Percentiles rank a stretch among this genome's conserved stretches.
Evolutionary conservation across 305 asterid genomes (phyloP).

Genomic region (Fraxinus baroniana): DNA sequence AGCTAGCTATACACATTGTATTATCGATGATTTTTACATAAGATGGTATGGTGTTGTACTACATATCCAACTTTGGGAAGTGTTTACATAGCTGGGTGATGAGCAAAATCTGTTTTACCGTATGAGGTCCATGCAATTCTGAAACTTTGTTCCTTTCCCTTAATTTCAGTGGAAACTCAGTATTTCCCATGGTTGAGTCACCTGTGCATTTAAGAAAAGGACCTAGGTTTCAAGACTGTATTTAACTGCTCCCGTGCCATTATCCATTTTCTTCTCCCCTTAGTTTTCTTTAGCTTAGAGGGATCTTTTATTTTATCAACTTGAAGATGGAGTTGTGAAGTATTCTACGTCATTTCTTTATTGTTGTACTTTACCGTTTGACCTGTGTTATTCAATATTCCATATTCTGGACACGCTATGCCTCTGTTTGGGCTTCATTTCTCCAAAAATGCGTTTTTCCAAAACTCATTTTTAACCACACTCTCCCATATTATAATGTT

Average conservation of each 20-base stretch:
- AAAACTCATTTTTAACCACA: too few relatives aligned
- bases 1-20: neutral
- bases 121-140: neutral
- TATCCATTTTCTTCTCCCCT: neutral
- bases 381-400: neutral
- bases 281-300: neutral
- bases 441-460: too few relatives aligned
- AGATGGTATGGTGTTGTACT: neutral
- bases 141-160: neutral
- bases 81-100: neutral
- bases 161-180: neutral
- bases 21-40: neutral
- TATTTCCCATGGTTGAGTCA: neutral
- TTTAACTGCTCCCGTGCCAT: neutral
- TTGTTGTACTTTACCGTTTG: neutral
- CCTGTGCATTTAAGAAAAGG: constrained; percentile 8
- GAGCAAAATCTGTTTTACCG: constrained; percentile 6
- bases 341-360: neutral
- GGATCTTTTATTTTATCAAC: neutral
- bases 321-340: constrained; percentile 5
- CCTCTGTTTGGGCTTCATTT: too few relatives aligned
- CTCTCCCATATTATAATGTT: too few relatives aligned
- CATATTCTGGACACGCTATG: neutral
- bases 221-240: neutral
- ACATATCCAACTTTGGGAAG: neutral